Evolutionary conservation across 306 rosid species (phyloP).

Genomic region (Rosa lucieae): DNA sequence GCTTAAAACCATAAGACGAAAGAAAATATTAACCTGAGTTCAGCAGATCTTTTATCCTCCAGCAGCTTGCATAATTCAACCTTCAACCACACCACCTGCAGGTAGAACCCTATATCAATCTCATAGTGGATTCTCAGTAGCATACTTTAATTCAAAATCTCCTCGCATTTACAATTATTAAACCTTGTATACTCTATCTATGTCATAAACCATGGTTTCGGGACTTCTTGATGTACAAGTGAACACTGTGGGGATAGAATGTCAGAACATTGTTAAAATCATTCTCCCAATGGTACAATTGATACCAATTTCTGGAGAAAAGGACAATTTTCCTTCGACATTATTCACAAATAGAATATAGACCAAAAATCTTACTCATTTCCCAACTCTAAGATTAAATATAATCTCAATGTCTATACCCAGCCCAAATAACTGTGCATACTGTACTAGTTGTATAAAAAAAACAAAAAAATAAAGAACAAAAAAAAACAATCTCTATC

Average conservation of each 20-base stretch:
- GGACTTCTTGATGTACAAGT: too few relatives aligned
- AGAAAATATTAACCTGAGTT: conserved; percentile 63
- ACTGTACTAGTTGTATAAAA: background rate
- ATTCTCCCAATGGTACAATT: too few relatives aligned
- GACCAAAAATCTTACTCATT: too few relatives aligned
- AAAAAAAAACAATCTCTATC: too few relatives aligned
- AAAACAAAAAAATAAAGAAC: too few relatives aligned
- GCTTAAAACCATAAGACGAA: conserved; percentile 5
- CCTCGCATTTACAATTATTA: background rate
- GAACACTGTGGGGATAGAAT: too few relatives aligned
- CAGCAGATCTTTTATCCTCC: conserved; percentile 89
- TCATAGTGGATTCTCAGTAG: conserved; percentile 21
- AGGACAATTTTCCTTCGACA: too few relatives aligned
- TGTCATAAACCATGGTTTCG: background rate
- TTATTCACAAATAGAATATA: too few relatives aligned
- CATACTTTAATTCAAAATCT: conserved; percentile 1
- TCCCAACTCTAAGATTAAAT: too few relatives aligned
- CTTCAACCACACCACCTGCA: conserved; percentile 92
- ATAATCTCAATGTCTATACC: too few relatives aligned
- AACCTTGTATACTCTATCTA: background rate
- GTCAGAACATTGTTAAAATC: too few relatives aligned
- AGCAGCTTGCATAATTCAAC: conserved; percentile 80
- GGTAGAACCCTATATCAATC: conserved; percentile 26
- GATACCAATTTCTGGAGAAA: too few relatives aligned
- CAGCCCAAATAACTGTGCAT: background rate